Evolutionary conservation across 345 rosid genomes (phyloP).

Genomic region (Populus tremula): DNA sequence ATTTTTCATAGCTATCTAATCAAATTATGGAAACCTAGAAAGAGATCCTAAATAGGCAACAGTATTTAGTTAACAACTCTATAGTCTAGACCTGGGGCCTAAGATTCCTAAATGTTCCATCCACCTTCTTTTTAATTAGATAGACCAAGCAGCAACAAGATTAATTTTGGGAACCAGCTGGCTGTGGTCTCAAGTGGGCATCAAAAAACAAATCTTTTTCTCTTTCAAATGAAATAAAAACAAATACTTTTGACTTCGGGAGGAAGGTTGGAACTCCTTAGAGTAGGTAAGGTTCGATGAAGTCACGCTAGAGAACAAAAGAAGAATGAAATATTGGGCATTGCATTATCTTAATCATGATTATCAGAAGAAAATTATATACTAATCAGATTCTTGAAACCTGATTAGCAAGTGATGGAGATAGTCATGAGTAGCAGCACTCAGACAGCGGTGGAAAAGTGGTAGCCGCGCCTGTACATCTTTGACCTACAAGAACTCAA

Average conservation of each 20-base stretch:
- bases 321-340: background rate
- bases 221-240: background rate
- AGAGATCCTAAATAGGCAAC: no score
- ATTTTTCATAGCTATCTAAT: no score
- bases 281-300: conserved; percentile 9
- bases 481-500: conserved; percentile 6
- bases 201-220: background rate
- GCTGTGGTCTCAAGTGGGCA: background rate
- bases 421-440: background rate
- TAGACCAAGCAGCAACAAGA: background rate
- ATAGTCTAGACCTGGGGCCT: no score
- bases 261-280: background rate
- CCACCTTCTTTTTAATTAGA: no score
- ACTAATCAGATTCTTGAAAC: background rate
- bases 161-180: conserved; percentile 27
- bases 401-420: no score
- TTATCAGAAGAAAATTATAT: background rate
- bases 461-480: conserved; percentile 25
- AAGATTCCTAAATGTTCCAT: no score
- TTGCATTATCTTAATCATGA: background rate
- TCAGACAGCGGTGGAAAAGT: conserved; percentile 28
- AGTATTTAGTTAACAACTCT: no score
- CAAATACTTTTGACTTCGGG: background rate
- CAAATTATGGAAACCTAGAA: no score
- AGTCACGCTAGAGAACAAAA: background rate